Evolutionary conservation across 2,329 filamentous ascomycete genomes (phyloP).

Genomic region (Aspergillus awamori): DNA sequence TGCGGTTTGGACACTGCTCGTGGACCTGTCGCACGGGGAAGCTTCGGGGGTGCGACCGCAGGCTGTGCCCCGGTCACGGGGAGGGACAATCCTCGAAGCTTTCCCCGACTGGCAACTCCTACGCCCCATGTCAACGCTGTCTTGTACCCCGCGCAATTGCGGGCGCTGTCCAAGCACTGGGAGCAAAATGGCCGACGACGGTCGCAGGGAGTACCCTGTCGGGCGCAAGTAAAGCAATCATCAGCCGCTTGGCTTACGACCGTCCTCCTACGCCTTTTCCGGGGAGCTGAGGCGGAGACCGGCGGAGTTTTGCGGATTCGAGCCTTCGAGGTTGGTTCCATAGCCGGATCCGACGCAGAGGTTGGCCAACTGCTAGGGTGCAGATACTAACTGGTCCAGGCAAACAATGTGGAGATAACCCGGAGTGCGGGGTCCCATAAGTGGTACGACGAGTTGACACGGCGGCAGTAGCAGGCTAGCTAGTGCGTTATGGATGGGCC

Average conservation of each 20-base stretch:
- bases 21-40: conserved; percentile 8
- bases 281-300: conserved; percentile 36
- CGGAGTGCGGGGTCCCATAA: conserved; percentile 26
- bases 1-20: background rate
- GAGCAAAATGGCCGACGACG: conserved; percentile 91
- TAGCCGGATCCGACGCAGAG: conserved; percentile 11
- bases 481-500: background rate
- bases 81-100: conserved; percentile 84
- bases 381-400: background rate
- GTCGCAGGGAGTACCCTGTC: conserved; percentile 83
- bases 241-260: conserved; percentile 86
- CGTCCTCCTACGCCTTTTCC: conserved; percentile 80
- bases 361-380: background rate
- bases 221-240: conserved; percentile 92
- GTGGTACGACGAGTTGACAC: conserved; percentile 1
- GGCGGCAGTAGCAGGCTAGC: background rate
- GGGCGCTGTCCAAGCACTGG: conserved; percentile 86
- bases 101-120: conserved; percentile 91
- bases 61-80: conserved; percentile 57
- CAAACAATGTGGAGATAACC: conserved; percentile 20
- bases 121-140: conserved; percentile 96
- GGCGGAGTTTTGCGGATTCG: conserved; percentile 29
- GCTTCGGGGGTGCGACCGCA: conserved; percentile 28
- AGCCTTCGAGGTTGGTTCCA: conserved; percentile 27
- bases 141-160: conserved; percentile 94